These are phyloP conservation scores for Cyberlindnera sargentensis DNA, from an alignment of 805 yeast species.

Conservation along the genomic window DNA sequence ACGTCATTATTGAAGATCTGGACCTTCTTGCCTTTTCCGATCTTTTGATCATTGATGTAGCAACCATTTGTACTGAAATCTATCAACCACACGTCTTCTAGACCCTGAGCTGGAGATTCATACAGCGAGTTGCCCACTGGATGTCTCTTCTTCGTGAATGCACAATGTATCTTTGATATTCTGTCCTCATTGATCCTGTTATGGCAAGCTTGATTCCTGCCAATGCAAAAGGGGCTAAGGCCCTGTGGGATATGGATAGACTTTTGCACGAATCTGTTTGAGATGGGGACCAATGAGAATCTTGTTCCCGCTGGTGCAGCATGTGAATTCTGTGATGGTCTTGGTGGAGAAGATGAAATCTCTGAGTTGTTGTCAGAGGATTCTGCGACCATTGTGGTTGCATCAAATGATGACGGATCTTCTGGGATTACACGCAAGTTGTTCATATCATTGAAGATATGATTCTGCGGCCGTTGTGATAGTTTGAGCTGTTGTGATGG, in stretches of 20 bases:
- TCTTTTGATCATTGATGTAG: conserved; percentile 49
- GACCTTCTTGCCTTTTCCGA: conserved; percentile 58
- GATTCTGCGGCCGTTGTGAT: conserved; percentile 1
- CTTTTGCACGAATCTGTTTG: conserved; percentile 37
- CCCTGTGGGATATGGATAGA: conserved; percentile 62
- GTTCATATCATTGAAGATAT: neutral
- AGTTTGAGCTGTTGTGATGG: conserved; percentile 5
- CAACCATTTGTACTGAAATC: conserved; percentile 81
- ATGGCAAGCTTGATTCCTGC: conserved; percentile 61
- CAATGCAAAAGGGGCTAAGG: conserved; percentile 61
- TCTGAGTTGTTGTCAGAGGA: neutral
- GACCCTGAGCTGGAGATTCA: conserved; percentile 68
- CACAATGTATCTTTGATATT: conserved; percentile 80
- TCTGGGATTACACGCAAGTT: conserved; percentile 4
- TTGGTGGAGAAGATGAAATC: neutral
- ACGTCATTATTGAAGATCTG: conserved; percentile 59
- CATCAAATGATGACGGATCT: conserved; percentile 15
- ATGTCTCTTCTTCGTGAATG: conserved; percentile 56
- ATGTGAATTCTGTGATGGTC: neutral
- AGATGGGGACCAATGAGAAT: conserved; percentile 48
- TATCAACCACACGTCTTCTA: conserved; percentile 72
- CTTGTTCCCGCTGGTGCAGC: conserved; percentile 51
- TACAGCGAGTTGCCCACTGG: conserved; percentile 48
- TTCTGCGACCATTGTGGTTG: conserved; percentile 10
- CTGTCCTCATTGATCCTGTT: conserved; percentile 62